Percentiles rank a stretch among this genome's conserved stretches.
Evolutionary conservation across 2,329 filamentous ascomycete species (phyloP).

Genomic region (Amauroascus niger): DNA sequence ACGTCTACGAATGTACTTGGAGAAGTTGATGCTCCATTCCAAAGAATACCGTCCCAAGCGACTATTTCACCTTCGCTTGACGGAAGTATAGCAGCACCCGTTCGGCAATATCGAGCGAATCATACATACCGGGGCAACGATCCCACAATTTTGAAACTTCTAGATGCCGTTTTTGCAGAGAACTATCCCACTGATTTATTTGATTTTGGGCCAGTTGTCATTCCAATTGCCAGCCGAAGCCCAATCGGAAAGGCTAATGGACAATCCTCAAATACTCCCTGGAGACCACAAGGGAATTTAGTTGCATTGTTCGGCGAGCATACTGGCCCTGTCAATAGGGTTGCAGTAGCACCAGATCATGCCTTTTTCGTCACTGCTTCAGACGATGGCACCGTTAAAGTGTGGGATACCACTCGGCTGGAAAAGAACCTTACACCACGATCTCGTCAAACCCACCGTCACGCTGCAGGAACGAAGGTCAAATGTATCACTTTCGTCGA

Average conservation of each 20-base stretch:
- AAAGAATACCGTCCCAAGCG: conserved; percentile 30
- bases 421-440: conserved; percentile 86
- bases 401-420: conserved; percentile 85
- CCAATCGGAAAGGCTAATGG: conserved; percentile 48
- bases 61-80: conserved; percentile 20
- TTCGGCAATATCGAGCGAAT: conserved; percentile 48
- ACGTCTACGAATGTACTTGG: conserved; percentile 56
- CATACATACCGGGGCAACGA: conserved; percentile 81
- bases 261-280: conserved; percentile 51
- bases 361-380: conserved; percentile 89
- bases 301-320: conserved; percentile 88
- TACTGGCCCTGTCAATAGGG: conserved; percentile 66
- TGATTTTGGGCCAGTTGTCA: conserved; percentile 69
- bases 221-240: conserved; percentile 49
- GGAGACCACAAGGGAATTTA: conserved; percentile 74
- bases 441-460: conserved; percentile 74
- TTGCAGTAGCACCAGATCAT: conserved; percentile 79
- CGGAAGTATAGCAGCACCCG: conserved; percentile 21
- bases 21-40: conserved; percentile 48
- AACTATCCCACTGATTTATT: conserved; percentile 52
- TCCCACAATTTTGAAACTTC: conserved; percentile 50
- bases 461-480: conserved; percentile 61
- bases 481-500: conserved; percentile 84
- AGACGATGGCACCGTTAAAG: conserved; percentile 78
- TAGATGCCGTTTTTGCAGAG: conserved; percentile 74